Evolutionary conservation across 2,329 filamentous ascomycete species (phyloP).

Genomic region (Claviceps sp.): DNA sequence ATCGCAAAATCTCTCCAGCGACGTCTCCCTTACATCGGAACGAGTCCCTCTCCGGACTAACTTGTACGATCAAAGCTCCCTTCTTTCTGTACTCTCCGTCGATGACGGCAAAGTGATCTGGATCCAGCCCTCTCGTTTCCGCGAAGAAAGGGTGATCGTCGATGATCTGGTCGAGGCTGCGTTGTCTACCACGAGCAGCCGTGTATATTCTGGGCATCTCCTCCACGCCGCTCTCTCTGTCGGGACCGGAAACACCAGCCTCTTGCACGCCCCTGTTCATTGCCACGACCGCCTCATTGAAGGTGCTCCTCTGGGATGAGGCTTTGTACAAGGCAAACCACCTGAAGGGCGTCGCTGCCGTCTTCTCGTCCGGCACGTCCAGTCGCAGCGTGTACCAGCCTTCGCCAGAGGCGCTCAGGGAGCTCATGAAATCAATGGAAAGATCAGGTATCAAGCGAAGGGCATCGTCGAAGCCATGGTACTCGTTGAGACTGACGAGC

Average conservation of each 20-base stretch:
- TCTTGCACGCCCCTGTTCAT: slow-evolving; percentile 4
- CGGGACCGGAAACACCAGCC: neutral
- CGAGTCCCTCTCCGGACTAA: neutral
- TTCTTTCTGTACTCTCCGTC: neutral
- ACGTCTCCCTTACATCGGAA: slow-evolving; percentile 2
- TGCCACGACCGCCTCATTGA: neutral
- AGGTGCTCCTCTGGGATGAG: neutral
- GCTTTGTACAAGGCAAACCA: slow-evolving; percentile 3
- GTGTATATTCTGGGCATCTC: neutral
- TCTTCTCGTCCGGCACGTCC: neutral
- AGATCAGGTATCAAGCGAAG: neutral
- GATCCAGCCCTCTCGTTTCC: neutral
- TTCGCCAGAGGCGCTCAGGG: slow-evolving; percentile 1
- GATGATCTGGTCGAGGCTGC: neutral
- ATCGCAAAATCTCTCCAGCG: slow-evolving; percentile 5
- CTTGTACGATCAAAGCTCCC: slow-evolving; percentile 1
- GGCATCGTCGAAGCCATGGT: slow-evolving; percentile 4
- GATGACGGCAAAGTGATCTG: neutral
- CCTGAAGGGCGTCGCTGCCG: neutral
- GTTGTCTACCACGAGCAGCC: neutral
- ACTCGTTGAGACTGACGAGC: slow-evolving; percentile 3
- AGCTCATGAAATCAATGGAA: neutral
- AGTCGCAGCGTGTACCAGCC: slow-evolving; percentile 3
- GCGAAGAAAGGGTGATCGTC: slow-evolving; percentile 1
- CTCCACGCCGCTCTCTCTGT: neutral